Evolutionary conservation across 495 filamentous ascomycete species (phyloP).

Genomic region (Acidiella bohemica): DNA sequence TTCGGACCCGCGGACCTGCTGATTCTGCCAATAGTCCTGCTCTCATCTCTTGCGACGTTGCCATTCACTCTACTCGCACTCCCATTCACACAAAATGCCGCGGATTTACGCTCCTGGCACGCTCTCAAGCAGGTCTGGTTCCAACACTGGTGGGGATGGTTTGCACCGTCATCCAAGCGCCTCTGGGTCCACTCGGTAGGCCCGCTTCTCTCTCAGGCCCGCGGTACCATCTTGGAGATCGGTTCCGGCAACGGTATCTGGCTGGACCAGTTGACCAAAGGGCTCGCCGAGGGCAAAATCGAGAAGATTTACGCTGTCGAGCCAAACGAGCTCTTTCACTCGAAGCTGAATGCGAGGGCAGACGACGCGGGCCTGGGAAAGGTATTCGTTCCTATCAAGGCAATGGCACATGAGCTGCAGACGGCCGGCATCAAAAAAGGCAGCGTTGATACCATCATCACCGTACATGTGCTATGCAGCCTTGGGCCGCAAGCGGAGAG

Average conservation of each 20-base stretch:
- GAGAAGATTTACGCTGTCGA: conserved; percentile 52
- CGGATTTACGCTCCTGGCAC: not conserved
- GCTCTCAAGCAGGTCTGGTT: conserved; percentile 6
- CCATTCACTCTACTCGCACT: not conserved
- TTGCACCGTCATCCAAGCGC: not conserved
- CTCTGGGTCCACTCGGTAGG: not conserved
- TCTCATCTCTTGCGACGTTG: not conserved
- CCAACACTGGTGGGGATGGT: conserved; percentile 4
- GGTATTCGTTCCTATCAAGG: conserved; percentile 49
- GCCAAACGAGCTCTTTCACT: conserved; percentile 45
- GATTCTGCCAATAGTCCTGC: not conserved
- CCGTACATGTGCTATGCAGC: conserved; percentile 56
- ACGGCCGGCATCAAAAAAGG: conserved; percentile 35
- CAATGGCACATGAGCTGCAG: conserved; percentile 43
- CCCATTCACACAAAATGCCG: not conserved
- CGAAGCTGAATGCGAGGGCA: conserved; percentile 33
- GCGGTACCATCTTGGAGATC: conserved; percentile 34
- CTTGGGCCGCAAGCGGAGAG: conserved; percentile 43
- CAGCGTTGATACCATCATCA: conserved; percentile 52
- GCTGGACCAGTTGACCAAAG: conserved; percentile 26
- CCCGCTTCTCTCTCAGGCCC: conserved; percentile 7
- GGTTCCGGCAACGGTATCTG: conserved; percentile 38
- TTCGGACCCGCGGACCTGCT: conserved; percentile 7
- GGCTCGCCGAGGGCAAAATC: conserved; percentile 24
- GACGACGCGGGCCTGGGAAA: conserved; percentile 35